Evolutionary conservation across 2,329 filamentous ascomycete genomes (phyloP).

Genomic region (Trichoderma guizhouense): DNA sequence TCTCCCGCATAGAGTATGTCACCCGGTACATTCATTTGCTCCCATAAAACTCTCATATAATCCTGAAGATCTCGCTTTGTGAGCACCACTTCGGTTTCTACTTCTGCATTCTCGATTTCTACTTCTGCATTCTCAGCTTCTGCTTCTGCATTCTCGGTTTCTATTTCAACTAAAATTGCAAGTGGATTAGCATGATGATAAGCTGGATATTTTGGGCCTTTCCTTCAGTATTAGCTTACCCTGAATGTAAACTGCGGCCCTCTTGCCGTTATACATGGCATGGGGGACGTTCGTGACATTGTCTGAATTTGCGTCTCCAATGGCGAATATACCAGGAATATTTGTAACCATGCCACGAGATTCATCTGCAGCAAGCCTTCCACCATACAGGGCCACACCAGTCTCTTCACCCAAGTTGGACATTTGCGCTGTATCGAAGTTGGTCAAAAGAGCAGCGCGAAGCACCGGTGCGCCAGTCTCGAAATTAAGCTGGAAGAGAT

Average conservation of each 20-base stretch:
- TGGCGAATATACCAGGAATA: conserved; percentile 51
- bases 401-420: conserved; percentile 46
- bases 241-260: conserved; percentile 54
- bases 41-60: conserved; percentile 43
- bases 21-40: conserved; percentile 40
- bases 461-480: conserved; percentile 41
- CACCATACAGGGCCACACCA: conserved; percentile 44
- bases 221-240: conserved; percentile 38
- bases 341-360: conserved; percentile 49
- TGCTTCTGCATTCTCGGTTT: conserved; percentile 34
- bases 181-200: neutral
- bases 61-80: conserved; percentile 27
- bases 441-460: conserved; percentile 51
- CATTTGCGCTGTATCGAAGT: conserved; percentile 45
- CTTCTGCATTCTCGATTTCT: conserved; percentile 37
- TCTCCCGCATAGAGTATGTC: conserved; percentile 47
- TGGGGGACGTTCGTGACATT: conserved; percentile 60
- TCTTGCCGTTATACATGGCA: conserved; percentile 58
- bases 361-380: conserved; percentile 42
- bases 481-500: conserved; percentile 56
- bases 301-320: conserved; percentile 60
- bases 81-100: conserved; percentile 31
- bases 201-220: neutral
- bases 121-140: conserved; percentile 33
- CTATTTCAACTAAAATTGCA: conserved; percentile 37